Evolutionary conservation across 306 rosid genomes (phyloP), one percentile per base, ranked within the genome.

Genomic region (Prunus mume): DNA sequence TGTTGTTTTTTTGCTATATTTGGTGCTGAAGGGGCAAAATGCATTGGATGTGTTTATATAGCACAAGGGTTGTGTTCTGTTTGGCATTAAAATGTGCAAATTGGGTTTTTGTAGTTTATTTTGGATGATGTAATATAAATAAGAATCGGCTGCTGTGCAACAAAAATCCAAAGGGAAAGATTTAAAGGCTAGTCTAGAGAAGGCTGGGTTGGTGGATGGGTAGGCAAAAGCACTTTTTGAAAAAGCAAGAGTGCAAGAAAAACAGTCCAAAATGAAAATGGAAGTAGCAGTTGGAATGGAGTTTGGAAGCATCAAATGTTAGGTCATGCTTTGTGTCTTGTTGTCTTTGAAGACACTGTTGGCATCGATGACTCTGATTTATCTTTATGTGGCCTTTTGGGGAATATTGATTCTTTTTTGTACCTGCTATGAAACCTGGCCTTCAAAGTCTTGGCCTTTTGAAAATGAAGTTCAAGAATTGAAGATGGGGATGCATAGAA

Each of bases 211-310:
- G 89, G 84, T 84, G 71, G 78, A 78, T 82, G 85, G 83, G 86
- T 79, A 67, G 89, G 85, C 89, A 86, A 83, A 89, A 76, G 82
- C 90, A 89, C 85, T 85, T 89, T 75, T 81, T 75, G 86, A 79
- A 76, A 76, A 83, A 61, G 86, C 82, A 76, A 90, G 80, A 82
- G 58, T 68, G 72, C 80, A 77, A 77, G 73, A 22, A 79, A 78
- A 49, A 74, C 58, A 79, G 84, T 83, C 96, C 97, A 95, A 87
- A 86, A 43, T 56, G 78, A n/a, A 73, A 79, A 71, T 87, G 93
- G 84, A 80, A 76, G 86, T 88, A 87, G 96, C 82, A 73, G 79
- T 95, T 95, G 97, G 97, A 90, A 85, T 74, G 71, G 73, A 77
- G 97, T 77, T 79, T 73, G 66, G 87, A 80, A 77, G 97, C 92